Conservation (phyloP, 1,284 basidiomycete species). For the Irpex lacteus region DNA sequence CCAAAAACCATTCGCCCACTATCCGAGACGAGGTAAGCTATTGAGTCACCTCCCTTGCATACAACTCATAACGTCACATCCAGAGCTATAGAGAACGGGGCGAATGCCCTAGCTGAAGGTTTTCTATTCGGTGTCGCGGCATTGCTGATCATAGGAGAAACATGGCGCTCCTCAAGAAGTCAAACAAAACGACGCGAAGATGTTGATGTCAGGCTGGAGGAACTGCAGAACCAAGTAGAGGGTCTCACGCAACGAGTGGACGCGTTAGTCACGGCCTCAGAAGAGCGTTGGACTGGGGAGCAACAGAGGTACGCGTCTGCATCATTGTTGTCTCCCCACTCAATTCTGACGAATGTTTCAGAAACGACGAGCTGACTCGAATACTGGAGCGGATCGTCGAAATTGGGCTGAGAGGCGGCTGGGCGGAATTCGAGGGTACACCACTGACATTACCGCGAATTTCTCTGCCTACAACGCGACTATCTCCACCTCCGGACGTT, state of each 20-base stretch:
- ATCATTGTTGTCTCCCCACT: not conserved
- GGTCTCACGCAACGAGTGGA: constrained; percentile 47
- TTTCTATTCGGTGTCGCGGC: constrained; percentile 85
- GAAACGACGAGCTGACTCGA: constrained; percentile 62
- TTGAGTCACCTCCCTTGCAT: not conserved
- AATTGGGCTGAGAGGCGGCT: constrained; percentile 67
- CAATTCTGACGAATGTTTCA: constrained; percentile 22
- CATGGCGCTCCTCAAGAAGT: constrained; percentile 74
- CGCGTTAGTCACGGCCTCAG: constrained; percentile 40
- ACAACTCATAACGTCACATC: not conserved
- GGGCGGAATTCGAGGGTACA: constrained; percentile 59
- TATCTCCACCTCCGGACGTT: not conserved
- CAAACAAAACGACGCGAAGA: constrained; percentile 71
- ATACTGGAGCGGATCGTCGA: constrained; percentile 71
- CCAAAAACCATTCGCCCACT: constrained; percentile 77
- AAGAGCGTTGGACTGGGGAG: constrained; percentile 43
- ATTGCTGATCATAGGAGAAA: constrained; percentile 73
- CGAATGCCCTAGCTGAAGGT: constrained; percentile 82
- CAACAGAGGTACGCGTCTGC: constrained; percentile 40
- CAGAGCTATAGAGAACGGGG: constrained; percentile 88
- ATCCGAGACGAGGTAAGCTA: constrained; percentile 73
- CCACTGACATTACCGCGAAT: constrained; percentile 49
- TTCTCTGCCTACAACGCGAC: not conserved
- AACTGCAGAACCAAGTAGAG: constrained; percentile 46
- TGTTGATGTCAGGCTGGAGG: constrained; percentile 73